Conservation (phyloP, 2,329 filamentous ascomycete species). For the Botrytis fabae region DNA sequence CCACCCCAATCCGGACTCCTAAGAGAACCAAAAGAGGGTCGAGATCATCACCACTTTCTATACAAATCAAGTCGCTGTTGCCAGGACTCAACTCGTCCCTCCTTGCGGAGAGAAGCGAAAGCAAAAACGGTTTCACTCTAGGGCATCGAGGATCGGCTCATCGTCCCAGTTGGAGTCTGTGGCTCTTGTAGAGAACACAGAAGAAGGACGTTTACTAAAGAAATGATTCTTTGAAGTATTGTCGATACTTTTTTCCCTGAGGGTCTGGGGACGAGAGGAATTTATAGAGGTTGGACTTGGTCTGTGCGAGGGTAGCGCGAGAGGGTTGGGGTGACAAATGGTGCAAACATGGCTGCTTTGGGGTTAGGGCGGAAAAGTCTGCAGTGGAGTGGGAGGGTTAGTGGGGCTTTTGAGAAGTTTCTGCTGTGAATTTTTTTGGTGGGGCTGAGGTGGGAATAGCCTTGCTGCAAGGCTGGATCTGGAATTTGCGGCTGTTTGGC, state of each 20-base stretch:
- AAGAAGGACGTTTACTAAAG: slow-evolving; percentile 91
- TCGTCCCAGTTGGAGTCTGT: slow-evolving; percentile 95
- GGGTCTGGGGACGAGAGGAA: neutral
- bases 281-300: neutral
- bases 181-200: slow-evolving; percentile 91
- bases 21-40: slow-evolving; percentile 72
- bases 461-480: neutral
- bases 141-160: slow-evolving; percentile 84
- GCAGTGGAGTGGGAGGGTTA: neutral
- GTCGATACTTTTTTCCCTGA: slow-evolving; percentile 8
- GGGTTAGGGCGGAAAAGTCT: neutral
- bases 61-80: slow-evolving; percentile 54
- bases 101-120: slow-evolving; percentile 50
- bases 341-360: neutral
- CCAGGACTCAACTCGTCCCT: slow-evolving; percentile 27
- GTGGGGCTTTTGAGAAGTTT: neutral
- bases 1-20: slow-evolving; percentile 76
- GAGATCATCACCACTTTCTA: slow-evolving; percentile 96
- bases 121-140: slow-evolving; percentile 74
- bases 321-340: neutral
- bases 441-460: neutral
- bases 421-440: neutral
- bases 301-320: accelerated
- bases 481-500: neutral
- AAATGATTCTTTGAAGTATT: slow-evolving; percentile 51